Evolutionary conservation across 2,329 filamentous ascomycete species (phyloP).

Genomic region (Colletotrichum graminicola): DNA sequence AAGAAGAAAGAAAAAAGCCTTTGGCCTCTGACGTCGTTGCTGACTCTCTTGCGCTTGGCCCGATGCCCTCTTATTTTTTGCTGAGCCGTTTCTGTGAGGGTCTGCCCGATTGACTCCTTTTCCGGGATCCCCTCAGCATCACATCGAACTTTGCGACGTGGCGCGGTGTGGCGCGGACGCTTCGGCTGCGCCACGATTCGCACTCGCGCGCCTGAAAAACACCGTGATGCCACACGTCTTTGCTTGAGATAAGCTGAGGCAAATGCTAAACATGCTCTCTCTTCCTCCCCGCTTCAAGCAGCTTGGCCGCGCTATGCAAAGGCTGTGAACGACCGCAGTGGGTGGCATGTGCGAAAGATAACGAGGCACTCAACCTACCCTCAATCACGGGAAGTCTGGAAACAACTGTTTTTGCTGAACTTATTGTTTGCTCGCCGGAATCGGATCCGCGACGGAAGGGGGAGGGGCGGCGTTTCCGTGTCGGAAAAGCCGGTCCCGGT

Average conservation of each 20-base stretch:
- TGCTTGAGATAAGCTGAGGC: background rate
- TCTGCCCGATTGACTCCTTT: background rate
- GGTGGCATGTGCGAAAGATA: background rate
- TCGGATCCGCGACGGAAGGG: background rate
- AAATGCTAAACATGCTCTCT: background rate
- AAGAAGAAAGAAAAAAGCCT: background rate
- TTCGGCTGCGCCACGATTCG: background rate
- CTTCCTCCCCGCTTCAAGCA: background rate
- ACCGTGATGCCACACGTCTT: background rate
- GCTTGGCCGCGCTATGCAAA: background rate
- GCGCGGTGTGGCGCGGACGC: background rate
- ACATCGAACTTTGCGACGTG: background rate
- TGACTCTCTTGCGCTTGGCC: background rate
- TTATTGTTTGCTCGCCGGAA: too few relatives aligned
- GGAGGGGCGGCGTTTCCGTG: background rate
- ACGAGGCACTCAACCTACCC: background rate
- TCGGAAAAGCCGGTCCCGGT: background rate
- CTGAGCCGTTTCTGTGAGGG: background rate
- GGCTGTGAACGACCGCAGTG: background rate
- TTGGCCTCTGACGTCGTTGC: conserved; percentile 7
- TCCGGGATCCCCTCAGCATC: conserved; percentile 3
- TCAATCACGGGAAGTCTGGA: background rate
- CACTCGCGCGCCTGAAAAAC: background rate
- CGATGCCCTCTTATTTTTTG: background rate
- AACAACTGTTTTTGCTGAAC: background rate